Evolutionary conservation across 495 filamentous ascomycete species (phyloP).

Genomic region (Neurospora hispaniola): DNA sequence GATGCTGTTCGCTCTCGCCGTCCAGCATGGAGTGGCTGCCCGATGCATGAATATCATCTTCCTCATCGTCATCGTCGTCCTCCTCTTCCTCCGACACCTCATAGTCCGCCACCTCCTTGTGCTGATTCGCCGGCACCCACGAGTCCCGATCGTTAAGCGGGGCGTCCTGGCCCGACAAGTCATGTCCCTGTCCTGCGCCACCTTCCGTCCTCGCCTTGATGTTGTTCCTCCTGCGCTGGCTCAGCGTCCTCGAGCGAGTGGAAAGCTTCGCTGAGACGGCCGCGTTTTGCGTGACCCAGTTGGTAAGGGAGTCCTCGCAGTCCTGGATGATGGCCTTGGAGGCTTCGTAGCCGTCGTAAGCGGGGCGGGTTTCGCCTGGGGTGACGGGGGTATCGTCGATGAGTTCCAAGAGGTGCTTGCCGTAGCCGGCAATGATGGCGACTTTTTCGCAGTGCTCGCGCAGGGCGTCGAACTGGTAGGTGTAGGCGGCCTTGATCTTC

Average conservation of each 20-base stretch:
- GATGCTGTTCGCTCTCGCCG: constrained; percentile 24
- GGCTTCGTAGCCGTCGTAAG: constrained; percentile 96
- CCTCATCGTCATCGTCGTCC: constrained; percentile 42
- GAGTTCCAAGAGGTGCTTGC: constrained; percentile 90
- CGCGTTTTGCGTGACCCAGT: constrained; percentile 88
- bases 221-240: constrained; percentile 66
- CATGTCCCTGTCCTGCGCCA: constrained; percentile 36
- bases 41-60: constrained; percentile 37
- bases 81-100: constrained; percentile 52
- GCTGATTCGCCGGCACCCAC: constrained; percentile 78
- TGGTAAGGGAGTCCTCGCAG: constrained; percentile 92
- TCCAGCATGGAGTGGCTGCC: constrained; percentile 29
- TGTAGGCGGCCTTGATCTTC: constrained; percentile 96
- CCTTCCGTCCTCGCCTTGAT: constrained; percentile 50
- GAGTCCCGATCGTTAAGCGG: constrained; percentile 77
- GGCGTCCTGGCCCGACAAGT: constrained; percentile 75
- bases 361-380: constrained; percentile 88
- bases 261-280: constrained; percentile 78
- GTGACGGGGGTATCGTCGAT: constrained; percentile 96
- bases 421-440: constrained; percentile 93
- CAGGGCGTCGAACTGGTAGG: constrained; percentile 96
- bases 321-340: constrained; percentile 99
- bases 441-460: constrained; percentile 98
- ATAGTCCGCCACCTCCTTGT: constrained; percentile 45
- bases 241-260: constrained; percentile 72